These are phyloP conservation scores for Erysimum cheiranthoides DNA, from an alignment of 345 rosid species.

Conservation along the genomic window DNA sequence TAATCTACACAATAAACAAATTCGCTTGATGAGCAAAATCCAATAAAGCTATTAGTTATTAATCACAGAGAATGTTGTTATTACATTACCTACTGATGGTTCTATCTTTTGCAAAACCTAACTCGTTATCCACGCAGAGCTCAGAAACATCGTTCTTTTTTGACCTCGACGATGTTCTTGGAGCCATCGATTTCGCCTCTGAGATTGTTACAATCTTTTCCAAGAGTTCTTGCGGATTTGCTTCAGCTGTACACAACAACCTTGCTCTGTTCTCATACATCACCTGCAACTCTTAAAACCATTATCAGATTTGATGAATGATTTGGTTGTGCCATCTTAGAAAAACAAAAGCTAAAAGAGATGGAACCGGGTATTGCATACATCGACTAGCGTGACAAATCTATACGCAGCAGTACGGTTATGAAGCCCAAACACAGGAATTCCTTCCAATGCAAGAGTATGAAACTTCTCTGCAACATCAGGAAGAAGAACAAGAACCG, in stretches of 20 bases:
- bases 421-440: constrained; percentile 84
- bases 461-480: constrained; percentile 78
- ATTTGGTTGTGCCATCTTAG: constrained; percentile 5
- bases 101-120: constrained; percentile 97
- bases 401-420: constrained; percentile 92
- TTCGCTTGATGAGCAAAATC: background rate
- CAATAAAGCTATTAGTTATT: background rate
- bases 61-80: background rate
- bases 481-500: background rate
- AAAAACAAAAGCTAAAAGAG: constrained; percentile 8
- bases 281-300: constrained; percentile 58
- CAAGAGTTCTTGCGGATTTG: constrained; percentile 75
- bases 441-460: constrained; percentile 85
- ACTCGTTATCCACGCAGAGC: constrained; percentile 90
- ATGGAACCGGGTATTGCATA: constrained; percentile 44
- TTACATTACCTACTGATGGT: constrained; percentile 82
- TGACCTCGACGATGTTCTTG: constrained; percentile 87
- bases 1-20: constrained; percentile 56
- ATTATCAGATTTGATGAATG: constrained; percentile 12
- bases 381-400: constrained; percentile 93
- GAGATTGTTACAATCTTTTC: constrained; percentile 69
- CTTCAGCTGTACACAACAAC: constrained; percentile 88
- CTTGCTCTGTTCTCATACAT: constrained; percentile 92
- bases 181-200: constrained; percentile 77
- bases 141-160: constrained; percentile 76